Base-by-base conservation (phyloP, 768 basidiomycete genomes). In the Clitopilus passeckerianus region DNA sequence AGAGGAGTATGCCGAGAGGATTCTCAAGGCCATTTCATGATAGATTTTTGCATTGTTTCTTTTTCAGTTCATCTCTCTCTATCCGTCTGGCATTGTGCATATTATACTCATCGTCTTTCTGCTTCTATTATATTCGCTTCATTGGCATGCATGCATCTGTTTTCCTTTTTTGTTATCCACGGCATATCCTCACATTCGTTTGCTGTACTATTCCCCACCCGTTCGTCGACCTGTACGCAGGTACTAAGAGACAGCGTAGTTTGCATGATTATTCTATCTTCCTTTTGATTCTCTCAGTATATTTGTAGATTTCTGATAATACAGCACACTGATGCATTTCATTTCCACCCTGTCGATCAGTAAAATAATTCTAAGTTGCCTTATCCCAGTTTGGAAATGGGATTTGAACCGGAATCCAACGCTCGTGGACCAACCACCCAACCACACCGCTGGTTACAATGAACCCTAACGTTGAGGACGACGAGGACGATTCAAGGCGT, bases 211-310 rank as follows among this genome's bases (percentile, higher is more conserved):
- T 60, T 64, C 63, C 63, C 61, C 58, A 60, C 43, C 58, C 57
- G 58, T 58, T 63, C 52, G 58, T 61, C 54, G 60, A 50, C 46
- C 46, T 20, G 46, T 64, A 64, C 60, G 46, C 34, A 61, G 63
- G 63, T 63, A 64, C 63, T 58, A 57, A 64, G 55, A 50, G 46
- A 23, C 59, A 56, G 41, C 54, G 59, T 64, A 64, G 59, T 62
- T 54, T 61, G 52, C 57, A 30, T 30, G 14, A 33, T 18, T 50
- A 50, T 50, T 50, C 37, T 41, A 41, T 41, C 12, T n/a, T 41
- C n/a, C 37, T 14, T 22, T 50, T 50, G 46, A 50, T 50, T 50
- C 46, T n/a, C 46, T 22, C 22, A 5, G 20, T 41, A 41, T 50
- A 50, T 12, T 18, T 23, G 46, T 50, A 50, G 46, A 50, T 18